Base-by-base conservation (phyloP, 768 basidiomycete species). In the Boletus tomentosulus region DNA sequence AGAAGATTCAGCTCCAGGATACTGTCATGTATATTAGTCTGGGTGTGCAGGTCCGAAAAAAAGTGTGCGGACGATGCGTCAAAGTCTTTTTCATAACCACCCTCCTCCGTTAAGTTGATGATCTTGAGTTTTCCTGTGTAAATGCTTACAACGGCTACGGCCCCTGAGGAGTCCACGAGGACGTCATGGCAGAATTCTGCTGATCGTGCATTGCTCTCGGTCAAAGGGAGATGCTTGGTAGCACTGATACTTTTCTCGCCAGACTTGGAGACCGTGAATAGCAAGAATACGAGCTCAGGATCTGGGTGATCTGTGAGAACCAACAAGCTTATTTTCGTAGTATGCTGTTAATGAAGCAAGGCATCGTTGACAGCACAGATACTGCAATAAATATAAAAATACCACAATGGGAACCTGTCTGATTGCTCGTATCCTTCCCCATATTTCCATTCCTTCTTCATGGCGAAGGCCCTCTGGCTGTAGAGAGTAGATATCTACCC, bases 221-320 rank as follows among this genome's bases (percentile, higher is more conserved):
- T 73, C 27, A 93, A 70, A 16, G 80, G 70, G 6, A 87, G 62
- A 33, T 75, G 71, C 46, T 78, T 78, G 19, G 71, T 77, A 12
- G 69, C 62, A 3, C 59, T 65, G 15, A 89, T 68, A 8, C 53
- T 50, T 25, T 48, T 57, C 31, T 65, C 66, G 19, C 71, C 73
- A 39, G 55, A 63, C 12, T 68, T 62, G 33, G 73, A 65, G 35
- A 75, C 72, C 3, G 67, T 66, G 62, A 84, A 87, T 3, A 72
- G 65, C 38, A 92, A 72, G 57, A 90, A 75, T 34, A 91, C 67
- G 12, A 92, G 75, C 55, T 84, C 82, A 9, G 89, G 86, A 33
- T 87, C 81, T 1, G 89, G 89, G 60, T 90, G 88, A 55, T 87
- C 87, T 0, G 86, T 78, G 64, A 92, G 76, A 30, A 89, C 76